phyloP scores from a whole-genome alignment of 2,329 filamentous ascomycete genomes.

The Colletotrichum viniferum region DNA sequence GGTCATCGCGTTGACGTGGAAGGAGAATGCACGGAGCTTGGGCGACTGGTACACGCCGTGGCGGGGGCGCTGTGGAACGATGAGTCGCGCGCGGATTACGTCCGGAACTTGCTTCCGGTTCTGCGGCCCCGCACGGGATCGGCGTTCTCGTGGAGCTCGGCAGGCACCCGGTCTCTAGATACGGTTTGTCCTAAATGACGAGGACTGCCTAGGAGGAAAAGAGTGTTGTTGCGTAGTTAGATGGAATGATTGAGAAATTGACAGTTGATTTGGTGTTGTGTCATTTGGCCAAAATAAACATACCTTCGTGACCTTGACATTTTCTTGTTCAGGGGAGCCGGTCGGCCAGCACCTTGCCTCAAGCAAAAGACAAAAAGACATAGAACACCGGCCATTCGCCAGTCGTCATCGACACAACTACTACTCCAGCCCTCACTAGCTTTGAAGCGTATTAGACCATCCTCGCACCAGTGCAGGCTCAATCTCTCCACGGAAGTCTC shows the following conservation, averaged over 20 bases:
- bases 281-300: too few relatives aligned
- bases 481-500: background rate
- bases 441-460: background rate
- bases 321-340: too few relatives aligned
- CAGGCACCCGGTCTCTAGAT: background rate
- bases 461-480: background rate
- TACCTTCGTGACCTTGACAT: too few relatives aligned
- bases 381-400: too few relatives aligned
- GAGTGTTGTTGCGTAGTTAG: background rate
- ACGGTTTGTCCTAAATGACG: background rate
- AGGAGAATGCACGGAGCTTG: background rate
- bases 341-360: too few relatives aligned
- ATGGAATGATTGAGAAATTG: background rate
- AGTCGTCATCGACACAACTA: too few relatives aligned
- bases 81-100: background rate
- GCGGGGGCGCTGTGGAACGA: background rate
- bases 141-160: background rate
- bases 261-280: background rate
- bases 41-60: background rate
- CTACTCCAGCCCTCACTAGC: too few relatives aligned
- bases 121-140: background rate
- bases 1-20: background rate
- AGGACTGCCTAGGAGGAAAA: background rate
- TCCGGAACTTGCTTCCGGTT: background rate
- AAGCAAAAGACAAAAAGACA: too few relatives aligned